Percentiles rank a stretch among this genome's conserved stretches.
These are phyloP conservation scores for Ceratocystis variospora DNA, from an alignment of 2,329 filamentous ascomycete genomes.

Conservation along the genomic window DNA sequence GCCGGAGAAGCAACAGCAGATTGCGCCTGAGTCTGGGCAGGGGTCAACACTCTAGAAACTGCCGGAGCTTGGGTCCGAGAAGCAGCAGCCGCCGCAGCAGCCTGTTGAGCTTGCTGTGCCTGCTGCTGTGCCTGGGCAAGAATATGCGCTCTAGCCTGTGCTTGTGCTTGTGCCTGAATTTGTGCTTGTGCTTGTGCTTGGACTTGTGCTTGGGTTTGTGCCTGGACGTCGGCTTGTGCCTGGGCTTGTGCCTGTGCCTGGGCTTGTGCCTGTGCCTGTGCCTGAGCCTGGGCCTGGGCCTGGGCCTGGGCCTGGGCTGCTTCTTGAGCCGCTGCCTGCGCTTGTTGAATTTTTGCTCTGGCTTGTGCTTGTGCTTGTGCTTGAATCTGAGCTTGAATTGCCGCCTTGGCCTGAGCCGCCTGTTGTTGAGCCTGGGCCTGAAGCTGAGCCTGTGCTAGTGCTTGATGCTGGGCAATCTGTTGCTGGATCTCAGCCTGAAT, in stretches of 20 bases:
- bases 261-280: slow-evolving; percentile 19
- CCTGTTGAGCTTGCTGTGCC: slow-evolving; percentile 21
- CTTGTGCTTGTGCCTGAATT: slow-evolving; percentile 19
- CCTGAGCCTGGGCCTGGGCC: slow-evolving; percentile 19
- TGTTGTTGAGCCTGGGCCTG: slow-evolving; percentile 16
- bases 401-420: slow-evolving; percentile 22
- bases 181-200: slow-evolving; percentile 9
- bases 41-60: not conserved
- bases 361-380: slow-evolving; percentile 20
- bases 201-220: slow-evolving; percentile 3
- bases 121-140: slow-evolving; percentile 13
- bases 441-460: slow-evolving; percentile 16
- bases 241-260: slow-evolving; percentile 19
- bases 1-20: not conserved
- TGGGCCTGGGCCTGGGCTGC: slow-evolving; percentile 20
- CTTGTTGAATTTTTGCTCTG: slow-evolving; percentile 11
- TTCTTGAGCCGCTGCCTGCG: slow-evolving; percentile 21
- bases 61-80: slow-evolving; percentile 5
- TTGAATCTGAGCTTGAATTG: slow-evolving; percentile 19
- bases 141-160: slow-evolving; percentile 17
- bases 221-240: slow-evolving; percentile 7
- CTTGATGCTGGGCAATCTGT: slow-evolving; percentile 15
- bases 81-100: slow-evolving; percentile 19
- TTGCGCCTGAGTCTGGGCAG: not conserved
- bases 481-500: slow-evolving; percentile 16